Evolutionary conservation across 371 early-diverging fungal species (phyloP), one percentile per base, ranked within the genome.

Genomic region (Coemansia sp.): DNA sequence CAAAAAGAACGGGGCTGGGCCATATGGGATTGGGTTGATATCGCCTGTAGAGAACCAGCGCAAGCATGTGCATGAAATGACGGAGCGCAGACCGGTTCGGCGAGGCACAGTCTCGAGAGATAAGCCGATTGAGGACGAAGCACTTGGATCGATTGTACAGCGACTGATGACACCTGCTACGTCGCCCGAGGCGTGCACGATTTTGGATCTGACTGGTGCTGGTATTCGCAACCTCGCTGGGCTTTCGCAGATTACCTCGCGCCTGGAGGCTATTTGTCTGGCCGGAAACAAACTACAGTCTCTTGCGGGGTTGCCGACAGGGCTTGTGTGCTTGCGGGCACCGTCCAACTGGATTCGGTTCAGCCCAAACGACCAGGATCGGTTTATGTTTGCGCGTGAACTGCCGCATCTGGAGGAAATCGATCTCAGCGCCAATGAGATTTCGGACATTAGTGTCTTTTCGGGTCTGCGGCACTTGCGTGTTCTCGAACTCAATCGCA

Each of bases 261-360:
- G 68, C 1, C 54, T 80, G 16, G 80, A 80, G 47, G 39, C 69
- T 11, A 72, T 80, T 40, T 58, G 69, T 29, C 40, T 80, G 37
- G 37, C 71, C 0, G 54, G 72, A 13, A 80, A 80, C 64, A 80
- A 80, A 55, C 66, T 80, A 27, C 69, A 61, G 51, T 45, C 67
- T 2, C 66, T 80, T 4, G 24, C 68, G 3, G 80, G 80, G 3
- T 56, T 80, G 27, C 80, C 80, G 4, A 63, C 50, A 5, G 71
- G 78, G 16, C 55, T 80, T 16, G 75, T 80, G 29, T 64, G 63
- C 39, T 59, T 80, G 14, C 61, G 65, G 5, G 80, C 81, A 22
- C 62, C 74, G 48, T 72, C 79, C 13, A 80, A 80, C 62, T 80
- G 80, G 80, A 70, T 80, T 45, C 59, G 73, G 24, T 75, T 80